Percentiles rank a stretch among this genome's conserved stretches.
phyloP scores from a whole-genome alignment of 1,284 basidiomycete genomes.

The Pholiota adiposa region DNA sequence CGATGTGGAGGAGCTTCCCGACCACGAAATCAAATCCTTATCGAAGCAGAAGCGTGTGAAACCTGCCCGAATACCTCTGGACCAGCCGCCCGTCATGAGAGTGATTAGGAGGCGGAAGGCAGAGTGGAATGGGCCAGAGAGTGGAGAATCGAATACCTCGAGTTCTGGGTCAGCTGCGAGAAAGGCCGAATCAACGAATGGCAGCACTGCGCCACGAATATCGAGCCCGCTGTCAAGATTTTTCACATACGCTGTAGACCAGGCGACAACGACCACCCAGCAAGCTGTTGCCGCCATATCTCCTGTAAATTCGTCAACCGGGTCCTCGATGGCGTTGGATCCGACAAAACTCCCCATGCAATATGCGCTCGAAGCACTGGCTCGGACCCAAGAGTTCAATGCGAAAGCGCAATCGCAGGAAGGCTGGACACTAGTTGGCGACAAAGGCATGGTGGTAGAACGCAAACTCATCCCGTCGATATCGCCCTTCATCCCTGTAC shows the following conservation, averaged over 20 bases:
- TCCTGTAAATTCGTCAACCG: conserved; percentile 50
- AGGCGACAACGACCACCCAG: conserved; percentile 71
- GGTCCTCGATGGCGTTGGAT: conserved; percentile 46
- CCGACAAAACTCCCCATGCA: conserved; percentile 71
- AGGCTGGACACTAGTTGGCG: conserved; percentile 84
- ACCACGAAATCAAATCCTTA: conserved; percentile 86
- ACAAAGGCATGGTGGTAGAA: conserved; percentile 82
- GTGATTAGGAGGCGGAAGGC: conserved; percentile 69
- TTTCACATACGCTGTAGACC: conserved; percentile 76
- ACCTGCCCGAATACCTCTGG: conserved; percentile 86
- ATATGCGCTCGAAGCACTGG: conserved; percentile 78
- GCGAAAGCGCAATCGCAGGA: conserved; percentile 50
- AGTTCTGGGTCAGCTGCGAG: conserved; percentile 13
- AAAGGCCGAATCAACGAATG: conserved; percentile 20
- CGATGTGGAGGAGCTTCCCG: conserved; percentile 91
- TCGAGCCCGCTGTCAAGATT: conserved; percentile 74
- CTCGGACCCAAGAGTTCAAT: conserved; percentile 80
- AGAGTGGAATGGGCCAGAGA: conserved; percentile 59
- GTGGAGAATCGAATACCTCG: conserved; percentile 21
- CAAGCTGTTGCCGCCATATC: conserved; percentile 75
- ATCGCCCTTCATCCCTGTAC: conserved; percentile 83
- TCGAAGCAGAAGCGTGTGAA: conserved; percentile 87
- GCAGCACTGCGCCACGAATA: conserved; percentile 58
- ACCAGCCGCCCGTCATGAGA: conserved; percentile 85
- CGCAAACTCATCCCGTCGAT: conserved; percentile 79